Conservation (phyloP, 2,329 filamentous ascomycete genomes). For the Aspergillus sp. region DNA sequence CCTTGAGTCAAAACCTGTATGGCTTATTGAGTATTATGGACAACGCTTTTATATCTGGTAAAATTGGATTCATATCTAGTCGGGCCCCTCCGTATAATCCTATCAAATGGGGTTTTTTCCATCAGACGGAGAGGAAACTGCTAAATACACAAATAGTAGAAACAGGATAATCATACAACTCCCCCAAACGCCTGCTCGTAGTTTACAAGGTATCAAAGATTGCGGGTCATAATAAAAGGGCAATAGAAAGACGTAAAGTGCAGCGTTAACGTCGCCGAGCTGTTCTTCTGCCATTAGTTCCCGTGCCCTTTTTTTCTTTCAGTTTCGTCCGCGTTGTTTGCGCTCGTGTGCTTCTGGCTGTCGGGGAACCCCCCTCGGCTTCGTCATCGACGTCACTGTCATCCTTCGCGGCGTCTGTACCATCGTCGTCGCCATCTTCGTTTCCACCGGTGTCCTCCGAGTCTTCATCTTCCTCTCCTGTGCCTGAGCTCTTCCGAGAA, state of each 20-base stretch:
- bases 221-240: not conserved
- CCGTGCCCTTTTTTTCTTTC: slow-evolving; percentile 32
- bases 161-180: not conserved
- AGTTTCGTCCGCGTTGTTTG: slow-evolving; percentile 30
- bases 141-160: not conserved
- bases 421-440: slow-evolving; percentile 36
- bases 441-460: slow-evolving; percentile 33
- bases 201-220: slow-evolving; percentile 22
- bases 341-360: slow-evolving; percentile 30
- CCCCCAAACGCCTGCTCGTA: slow-evolving; percentile 9
- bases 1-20: no score
- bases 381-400: slow-evolving; percentile 36
- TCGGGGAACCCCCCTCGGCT: slow-evolving; percentile 32
- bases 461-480: slow-evolving; percentile 34
- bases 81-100: no score
- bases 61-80: not conserved
- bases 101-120: not conserved
- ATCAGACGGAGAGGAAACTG: not conserved
- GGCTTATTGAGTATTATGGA: no score
- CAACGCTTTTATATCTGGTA: not conserved
- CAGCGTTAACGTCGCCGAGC: slow-evolving; percentile 26
- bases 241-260: slow-evolving; percentile 3
- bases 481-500: slow-evolving; percentile 23
- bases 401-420: slow-evolving; percentile 29
- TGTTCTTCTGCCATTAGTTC: slow-evolving; percentile 31